Base-by-base conservation (phyloP, 148 eudicot genomes). In the Nepenthes mirabilis region DNA sequence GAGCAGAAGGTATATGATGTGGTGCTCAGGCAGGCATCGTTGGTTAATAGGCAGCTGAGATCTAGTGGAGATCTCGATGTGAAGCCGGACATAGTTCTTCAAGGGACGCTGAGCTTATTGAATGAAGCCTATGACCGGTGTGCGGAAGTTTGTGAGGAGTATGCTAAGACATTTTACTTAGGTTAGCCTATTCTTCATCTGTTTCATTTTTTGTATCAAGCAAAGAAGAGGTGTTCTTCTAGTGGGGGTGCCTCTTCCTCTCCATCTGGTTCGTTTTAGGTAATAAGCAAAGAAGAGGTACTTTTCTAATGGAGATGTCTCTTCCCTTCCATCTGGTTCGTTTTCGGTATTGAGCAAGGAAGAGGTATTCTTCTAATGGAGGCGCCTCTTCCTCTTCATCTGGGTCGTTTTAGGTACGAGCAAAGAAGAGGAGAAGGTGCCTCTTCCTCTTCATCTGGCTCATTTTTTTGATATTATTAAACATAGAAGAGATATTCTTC, bases 1-100 rank as follows among this genome's bases (percentile, higher is more conserved):
- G 99, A 93, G 74, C 87, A 86, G 62, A 88, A 75, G 79, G 97
- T 89, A n/a, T 93, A 93, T 65, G 90, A 93, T 68, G 99, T 89
- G 67, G 96, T 93, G 1, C 61, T 89, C 65, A 93, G 86, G 73
- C 99, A 93, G 68, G 96, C 99, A 5, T 95, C 99, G 6, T 67
- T 93, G 68, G 85, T 84, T 13, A 80, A 89, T 59, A 79, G 79
- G 66, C 77, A 75, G 47, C 55, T 79, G 67, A 75, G 74, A 68
- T 58, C 72, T 35, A 69, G 64, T 33, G 86, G 75, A 56, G 83
- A 81, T 62, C 51, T 67, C 40, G 90, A 84, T 55, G 89, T 89
- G 55, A 86, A 89, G 70, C 91, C 97, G 0, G 99, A 93, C 74
- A 82, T 93, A 36, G 78, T 75, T 60, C 68, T 82, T 68, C 95